Conservation (phyloP, 148 eudicot species). For the Silene latifolia region DNA sequence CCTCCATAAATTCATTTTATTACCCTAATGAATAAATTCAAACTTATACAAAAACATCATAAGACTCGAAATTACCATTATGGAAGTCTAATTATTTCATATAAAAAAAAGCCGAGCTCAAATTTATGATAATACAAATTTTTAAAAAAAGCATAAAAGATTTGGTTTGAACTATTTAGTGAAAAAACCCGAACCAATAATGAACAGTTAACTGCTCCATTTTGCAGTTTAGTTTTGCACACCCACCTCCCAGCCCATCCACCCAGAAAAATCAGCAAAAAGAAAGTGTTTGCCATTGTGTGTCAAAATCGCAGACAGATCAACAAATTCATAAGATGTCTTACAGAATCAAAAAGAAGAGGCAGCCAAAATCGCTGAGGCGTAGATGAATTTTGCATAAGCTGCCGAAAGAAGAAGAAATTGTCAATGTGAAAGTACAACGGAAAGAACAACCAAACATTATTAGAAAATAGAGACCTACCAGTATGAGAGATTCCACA, state of each 20-base stretch:
- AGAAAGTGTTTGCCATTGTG: neutral
- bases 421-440: neutral
- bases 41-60: neutral
- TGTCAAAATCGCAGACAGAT: neutral
- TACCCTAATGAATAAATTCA: neutral
- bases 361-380: slow-evolving; percentile 95
- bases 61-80: neutral
- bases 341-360: slow-evolving; percentile 83
- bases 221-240: too few relatives aligned
- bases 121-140: too few relatives aligned
- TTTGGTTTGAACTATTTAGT: neutral
- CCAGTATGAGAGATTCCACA: slow-evolving; percentile 76
- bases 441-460: neutral
- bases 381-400: slow-evolving; percentile 90
- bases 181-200: neutral
- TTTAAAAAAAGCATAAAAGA: neutral
- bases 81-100: neutral
- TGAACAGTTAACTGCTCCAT: neutral
- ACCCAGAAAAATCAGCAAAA: neutral
- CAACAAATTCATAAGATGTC: slow-evolving; percentile 15
- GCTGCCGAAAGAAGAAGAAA: slow-evolving; percentile 45
- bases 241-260: too few relatives aligned
- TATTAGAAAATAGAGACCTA: slow-evolving; percentile 22
- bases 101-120: neutral
- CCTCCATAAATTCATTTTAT: neutral